Evolutionary conservation across 2,329 filamentous ascomycete species (phyloP).

Genomic region (Lachnellula arida): DNA sequence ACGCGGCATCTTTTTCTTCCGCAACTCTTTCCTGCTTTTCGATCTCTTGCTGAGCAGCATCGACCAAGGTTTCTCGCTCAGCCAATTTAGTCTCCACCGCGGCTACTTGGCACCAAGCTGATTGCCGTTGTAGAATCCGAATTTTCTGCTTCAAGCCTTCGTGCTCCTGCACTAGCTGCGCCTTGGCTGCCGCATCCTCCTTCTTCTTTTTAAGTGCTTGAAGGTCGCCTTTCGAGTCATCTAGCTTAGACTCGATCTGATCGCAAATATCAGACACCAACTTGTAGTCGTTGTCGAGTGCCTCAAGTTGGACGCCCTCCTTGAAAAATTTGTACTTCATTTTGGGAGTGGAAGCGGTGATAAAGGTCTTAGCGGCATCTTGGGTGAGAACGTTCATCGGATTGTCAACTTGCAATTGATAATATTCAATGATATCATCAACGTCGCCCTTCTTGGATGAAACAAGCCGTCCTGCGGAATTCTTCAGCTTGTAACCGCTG

Average conservation of each 20-base stretch:
- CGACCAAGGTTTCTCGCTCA: conserved; percentile 35
- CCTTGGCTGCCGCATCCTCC: conserved; percentile 59
- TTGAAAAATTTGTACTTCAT: conserved; percentile 97
- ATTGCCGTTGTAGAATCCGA: conserved; percentile 46
- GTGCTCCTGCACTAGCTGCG: conserved; percentile 62
- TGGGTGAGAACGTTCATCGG: conserved; percentile 94
- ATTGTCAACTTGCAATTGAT: conserved; percentile 91
- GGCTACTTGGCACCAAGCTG: conserved; percentile 86
- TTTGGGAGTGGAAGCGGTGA: conserved; percentile 74
- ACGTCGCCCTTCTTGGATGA: conserved; percentile 83
- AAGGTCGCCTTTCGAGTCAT: conserved; percentile 59
- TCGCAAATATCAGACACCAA: conserved; percentile 77
- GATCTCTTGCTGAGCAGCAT: conserved; percentile 35
- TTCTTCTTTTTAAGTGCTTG: conserved; percentile 51
- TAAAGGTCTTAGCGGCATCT: conserved; percentile 88
- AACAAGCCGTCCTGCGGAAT: conserved; percentile 61
- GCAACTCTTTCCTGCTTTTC: conserved; percentile 41
- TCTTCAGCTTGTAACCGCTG: conserved; percentile 85
- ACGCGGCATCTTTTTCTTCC: conserved; percentile 42
- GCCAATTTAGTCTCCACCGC: conserved; percentile 60
- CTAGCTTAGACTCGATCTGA: conserved; percentile 60
- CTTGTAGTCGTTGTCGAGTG: conserved; percentile 86
- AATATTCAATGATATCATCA: conserved; percentile 91
- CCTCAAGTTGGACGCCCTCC: conserved; percentile 88
- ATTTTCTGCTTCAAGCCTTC: conserved; percentile 59